These are phyloP conservation scores for Diaporthe aspalathi DNA, from an alignment of 2,329 filamentous ascomycete species.

Conservation along the genomic window DNA sequence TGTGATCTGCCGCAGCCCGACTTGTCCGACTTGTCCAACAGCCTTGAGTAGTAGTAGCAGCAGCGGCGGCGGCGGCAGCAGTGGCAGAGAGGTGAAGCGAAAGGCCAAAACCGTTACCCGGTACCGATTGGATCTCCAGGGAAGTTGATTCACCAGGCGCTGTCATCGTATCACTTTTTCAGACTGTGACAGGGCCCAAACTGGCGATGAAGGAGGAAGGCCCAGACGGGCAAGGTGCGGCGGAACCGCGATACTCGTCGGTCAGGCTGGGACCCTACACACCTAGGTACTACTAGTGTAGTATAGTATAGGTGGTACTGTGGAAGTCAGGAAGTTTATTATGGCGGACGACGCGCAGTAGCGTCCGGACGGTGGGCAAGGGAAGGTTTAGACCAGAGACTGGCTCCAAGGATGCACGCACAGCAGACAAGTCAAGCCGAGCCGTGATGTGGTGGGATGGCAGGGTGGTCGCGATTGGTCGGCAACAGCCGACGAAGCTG, in stretches of 20 bases:
- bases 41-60: not conserved
- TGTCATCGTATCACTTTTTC: slow-evolving; percentile 33
- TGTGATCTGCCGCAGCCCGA: slow-evolving; percentile 22
- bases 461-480: slow-evolving; percentile 22
- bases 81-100: slow-evolving; percentile 15
- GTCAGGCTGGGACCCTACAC: slow-evolving; percentile 17
- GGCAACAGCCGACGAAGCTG: slow-evolving; percentile 27
- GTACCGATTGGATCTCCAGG: slow-evolving; percentile 35
- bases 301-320: no score
- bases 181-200: slow-evolving; percentile 38
- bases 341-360: not conserved
- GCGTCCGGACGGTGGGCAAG: not conserved
- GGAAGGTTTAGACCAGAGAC: slow-evolving; percentile 9
- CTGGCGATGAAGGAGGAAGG: slow-evolving; percentile 32
- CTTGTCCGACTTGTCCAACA: slow-evolving; percentile 17
- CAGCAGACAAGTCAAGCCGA: slow-evolving; percentile 14
- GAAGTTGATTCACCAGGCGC: slow-evolving; percentile 37
- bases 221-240: slow-evolving; percentile 23
- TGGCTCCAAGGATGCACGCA: not conserved
- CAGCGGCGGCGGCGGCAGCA: not conserved
- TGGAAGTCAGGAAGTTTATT: slow-evolving; percentile 6
- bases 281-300: no score
- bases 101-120: slow-evolving; percentile 21
- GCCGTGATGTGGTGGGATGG: not conserved
- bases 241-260: slow-evolving; percentile 9